phyloP scores from a whole-genome alignment of 2,329 filamentous ascomycete species.

The Huntiella omanensis region DNA sequence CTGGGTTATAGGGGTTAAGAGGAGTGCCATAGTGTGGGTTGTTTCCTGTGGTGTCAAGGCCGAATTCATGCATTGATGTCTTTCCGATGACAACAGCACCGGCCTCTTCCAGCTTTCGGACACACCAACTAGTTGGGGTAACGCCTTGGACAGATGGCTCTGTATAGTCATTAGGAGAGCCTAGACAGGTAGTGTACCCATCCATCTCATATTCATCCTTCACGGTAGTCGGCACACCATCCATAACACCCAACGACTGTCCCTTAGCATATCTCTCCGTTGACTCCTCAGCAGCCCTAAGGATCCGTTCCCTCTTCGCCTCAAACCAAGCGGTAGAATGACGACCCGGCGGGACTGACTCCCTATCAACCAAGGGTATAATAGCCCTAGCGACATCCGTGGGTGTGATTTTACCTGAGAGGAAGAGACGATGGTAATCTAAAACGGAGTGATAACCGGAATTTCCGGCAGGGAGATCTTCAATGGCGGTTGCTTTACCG shows the following conservation, averaged over 20 bases:
- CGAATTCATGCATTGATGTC: conserved; percentile 59
- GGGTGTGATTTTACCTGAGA: conserved; percentile 27
- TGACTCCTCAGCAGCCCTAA: conserved; percentile 25
- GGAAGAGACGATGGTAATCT: conserved; percentile 26
- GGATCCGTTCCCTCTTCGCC: conserved; percentile 22
- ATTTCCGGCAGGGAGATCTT: conserved; percentile 2
- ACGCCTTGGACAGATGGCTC: conserved; percentile 20
- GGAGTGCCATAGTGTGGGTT: conserved; percentile 58
- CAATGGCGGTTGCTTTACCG: background rate
- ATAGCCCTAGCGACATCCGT: conserved; percentile 25
- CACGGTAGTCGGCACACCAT: conserved; percentile 54
- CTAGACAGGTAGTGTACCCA: conserved; percentile 51
- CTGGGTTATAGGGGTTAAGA: conserved; percentile 51
- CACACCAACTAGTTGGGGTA: conserved; percentile 45
- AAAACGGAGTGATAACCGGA: conserved; percentile 21
- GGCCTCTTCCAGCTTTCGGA: conserved; percentile 48
- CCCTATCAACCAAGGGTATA: conserved; percentile 26
- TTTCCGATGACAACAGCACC: conserved; percentile 57
- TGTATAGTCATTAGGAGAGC: conserved; percentile 41
- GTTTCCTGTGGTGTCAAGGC: conserved; percentile 57
- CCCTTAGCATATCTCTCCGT: conserved; percentile 31
- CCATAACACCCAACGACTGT: conserved; percentile 41
- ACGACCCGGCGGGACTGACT: conserved; percentile 19
- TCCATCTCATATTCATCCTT: conserved; percentile 62
- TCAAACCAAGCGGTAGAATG: conserved; percentile 28